Percentiles rank a stretch among this genome's conserved stretches.
These are phyloP conservation scores for Mycena amicta DNA, from an alignment of 768 basidiomycete species.

Conservation along the genomic window DNA sequence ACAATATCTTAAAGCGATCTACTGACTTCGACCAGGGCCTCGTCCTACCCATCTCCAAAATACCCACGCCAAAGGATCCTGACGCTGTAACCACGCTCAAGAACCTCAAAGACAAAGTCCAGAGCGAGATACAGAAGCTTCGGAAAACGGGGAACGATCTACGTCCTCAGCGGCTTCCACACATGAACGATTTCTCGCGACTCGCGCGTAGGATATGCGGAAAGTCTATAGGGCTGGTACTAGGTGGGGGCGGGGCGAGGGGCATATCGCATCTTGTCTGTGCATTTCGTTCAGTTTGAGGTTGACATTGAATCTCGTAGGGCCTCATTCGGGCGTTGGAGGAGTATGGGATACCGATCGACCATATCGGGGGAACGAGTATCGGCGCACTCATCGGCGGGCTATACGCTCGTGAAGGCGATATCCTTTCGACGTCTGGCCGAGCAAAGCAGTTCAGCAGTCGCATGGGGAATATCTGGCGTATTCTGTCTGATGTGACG, in stretches of 20 bases:
- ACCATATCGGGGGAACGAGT: constrained; percentile 88
- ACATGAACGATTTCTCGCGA: constrained; percentile 89
- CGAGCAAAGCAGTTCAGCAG: constrained; percentile 90
- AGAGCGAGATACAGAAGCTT: constrained; percentile 87
- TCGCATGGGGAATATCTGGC: constrained; percentile 93
- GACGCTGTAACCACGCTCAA: constrained; percentile 88
- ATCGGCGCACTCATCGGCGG: constrained; percentile 94
- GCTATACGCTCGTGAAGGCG: constrained; percentile 92
- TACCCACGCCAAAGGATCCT: constrained; percentile 69
- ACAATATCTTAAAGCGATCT: constrained; percentile 12
- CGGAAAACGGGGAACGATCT: constrained; percentile 63
- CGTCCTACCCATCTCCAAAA: constrained; percentile 64
- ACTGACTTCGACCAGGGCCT: constrained; percentile 57
- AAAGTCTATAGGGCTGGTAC: constrained; percentile 88
- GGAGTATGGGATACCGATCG: constrained; percentile 91
- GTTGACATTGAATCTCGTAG: constrained; percentile 36
- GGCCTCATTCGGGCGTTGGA: constrained; percentile 92
- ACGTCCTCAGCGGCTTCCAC: constrained; percentile 75
- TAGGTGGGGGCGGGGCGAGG: constrained; percentile 97
- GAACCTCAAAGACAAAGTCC: constrained; percentile 90
- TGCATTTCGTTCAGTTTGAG: neutral
- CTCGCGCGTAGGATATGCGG: constrained; percentile 91
- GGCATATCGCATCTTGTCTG: constrained; percentile 53
- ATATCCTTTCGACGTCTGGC: constrained; percentile 82
- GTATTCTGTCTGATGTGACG: constrained; percentile 90